A percentile compares a stretch with the other conserved stretches of the same genome.
Evolutionary conservation across 2,329 filamentous ascomycete species (phyloP).

Genomic region (Aspergillus sp.): DNA sequence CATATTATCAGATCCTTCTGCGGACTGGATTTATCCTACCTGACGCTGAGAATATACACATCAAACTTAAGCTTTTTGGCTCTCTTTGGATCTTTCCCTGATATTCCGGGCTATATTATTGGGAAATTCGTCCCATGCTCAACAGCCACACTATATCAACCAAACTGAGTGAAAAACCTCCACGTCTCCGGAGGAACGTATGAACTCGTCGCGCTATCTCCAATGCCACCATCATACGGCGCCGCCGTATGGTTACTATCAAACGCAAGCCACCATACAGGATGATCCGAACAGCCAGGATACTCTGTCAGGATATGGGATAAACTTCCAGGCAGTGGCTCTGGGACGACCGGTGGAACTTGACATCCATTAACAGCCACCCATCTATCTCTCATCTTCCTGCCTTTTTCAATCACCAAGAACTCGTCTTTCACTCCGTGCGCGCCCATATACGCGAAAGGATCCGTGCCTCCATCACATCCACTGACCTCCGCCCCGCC

Average conservation of each 20-base stretch:
- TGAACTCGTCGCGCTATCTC: neutral
- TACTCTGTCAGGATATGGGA: neutral
- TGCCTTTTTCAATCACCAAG: neutral
- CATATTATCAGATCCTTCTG: no score
- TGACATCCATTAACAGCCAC: neutral
- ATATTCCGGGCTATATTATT: no score
- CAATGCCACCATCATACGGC: neutral
- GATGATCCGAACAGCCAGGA: neutral
- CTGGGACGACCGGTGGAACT: neutral
- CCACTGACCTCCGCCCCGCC: neutral
- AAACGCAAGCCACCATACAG: slow-evolving; percentile 1
- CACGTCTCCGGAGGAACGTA: neutral
- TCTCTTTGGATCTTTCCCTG: no score
- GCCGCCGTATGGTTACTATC: neutral
- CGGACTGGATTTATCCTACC: no score
- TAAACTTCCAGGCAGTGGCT: neutral
- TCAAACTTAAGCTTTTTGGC: no score
- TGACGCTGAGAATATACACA: no score
- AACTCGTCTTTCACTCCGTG: neutral
- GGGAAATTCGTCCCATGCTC: no score
- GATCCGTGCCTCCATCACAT: neutral
- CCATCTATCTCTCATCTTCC: neutral
- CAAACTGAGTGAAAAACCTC: neutral
- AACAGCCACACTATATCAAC: neutral
- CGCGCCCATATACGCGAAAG: neutral